A percentile compares a stretch with the other conserved stretches of the same genome.
phyloP scores from a whole-genome alignment of 768 basidiomycete genomes.

The Collybia sp. region DNA sequence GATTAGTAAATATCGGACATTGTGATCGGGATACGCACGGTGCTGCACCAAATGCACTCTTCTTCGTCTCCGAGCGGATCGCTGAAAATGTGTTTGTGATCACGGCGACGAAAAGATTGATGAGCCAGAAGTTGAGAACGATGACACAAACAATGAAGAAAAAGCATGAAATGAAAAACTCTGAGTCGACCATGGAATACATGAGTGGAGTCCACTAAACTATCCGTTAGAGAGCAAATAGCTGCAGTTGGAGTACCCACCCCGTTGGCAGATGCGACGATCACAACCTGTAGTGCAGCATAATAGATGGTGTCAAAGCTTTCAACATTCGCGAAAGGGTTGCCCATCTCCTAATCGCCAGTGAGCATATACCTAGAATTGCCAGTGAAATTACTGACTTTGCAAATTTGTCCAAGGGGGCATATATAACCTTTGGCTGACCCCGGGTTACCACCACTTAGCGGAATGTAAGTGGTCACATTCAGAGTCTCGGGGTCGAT shows the following conservation, averaged over 20 bases:
- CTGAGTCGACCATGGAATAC: conserved; percentile 87
- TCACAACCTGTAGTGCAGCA: conserved; percentile 76
- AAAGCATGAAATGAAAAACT: conserved; percentile 82
- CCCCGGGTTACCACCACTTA: conserved; percentile 18
- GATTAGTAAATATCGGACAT: background rate
- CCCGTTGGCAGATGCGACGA: conserved; percentile 76
- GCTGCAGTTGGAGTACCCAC: conserved; percentile 34
- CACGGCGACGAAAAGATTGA: conserved; percentile 93
- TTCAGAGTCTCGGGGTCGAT: conserved; percentile 56
- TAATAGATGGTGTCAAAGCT: conserved; percentile 90
- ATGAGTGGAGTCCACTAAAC: conserved; percentile 73
- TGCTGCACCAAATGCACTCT: conserved; percentile 88
- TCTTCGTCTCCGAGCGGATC: conserved; percentile 80
- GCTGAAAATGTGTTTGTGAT: conserved; percentile 91
- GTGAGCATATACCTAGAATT: background rate
- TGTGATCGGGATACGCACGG: conserved; percentile 39
- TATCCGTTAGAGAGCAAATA: background rate
- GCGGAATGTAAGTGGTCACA: conserved; percentile 29
- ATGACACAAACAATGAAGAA: conserved; percentile 85
- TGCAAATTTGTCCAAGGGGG: conserved; percentile 80
- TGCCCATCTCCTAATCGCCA: conserved; percentile 48
- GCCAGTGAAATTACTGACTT: conserved; percentile 33
- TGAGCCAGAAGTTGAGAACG: conserved; percentile 90
- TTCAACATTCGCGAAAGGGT: conserved; percentile 61
- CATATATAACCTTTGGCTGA: conserved; percentile 83